These are phyloP conservation scores for Parastagonospora nodorum DNA, from an alignment of 2,329 filamentous ascomycete species.

Conservation along the genomic window DNA sequence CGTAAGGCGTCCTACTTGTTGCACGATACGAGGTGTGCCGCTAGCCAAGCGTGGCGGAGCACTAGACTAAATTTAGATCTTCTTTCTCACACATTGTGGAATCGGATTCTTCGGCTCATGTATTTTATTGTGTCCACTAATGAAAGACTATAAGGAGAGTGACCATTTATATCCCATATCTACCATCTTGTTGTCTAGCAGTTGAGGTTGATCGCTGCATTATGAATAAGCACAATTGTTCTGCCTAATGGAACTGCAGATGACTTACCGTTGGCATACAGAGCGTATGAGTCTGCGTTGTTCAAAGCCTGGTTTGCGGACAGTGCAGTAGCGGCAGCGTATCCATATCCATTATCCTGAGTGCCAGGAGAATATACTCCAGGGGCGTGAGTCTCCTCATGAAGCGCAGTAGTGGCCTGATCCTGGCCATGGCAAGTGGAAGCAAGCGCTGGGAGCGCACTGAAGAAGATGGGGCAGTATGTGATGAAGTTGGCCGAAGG, in stretches of 20 bases:
- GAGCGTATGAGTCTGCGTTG: slow-evolving; percentile 68
- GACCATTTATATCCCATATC: background rate
- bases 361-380: slow-evolving; percentile 60
- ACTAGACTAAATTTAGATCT: background rate
- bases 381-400: slow-evolving; percentile 69
- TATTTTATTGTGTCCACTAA: too few species aligned
- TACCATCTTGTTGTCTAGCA: slow-evolving; percentile 1
- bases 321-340: slow-evolving; percentile 54
- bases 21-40: slow-evolving; percentile 1
- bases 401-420: slow-evolving; percentile 67
- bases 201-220: slow-evolving; percentile 10
- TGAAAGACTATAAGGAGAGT: too few species aligned
- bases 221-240: slow-evolving; percentile 1
- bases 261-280: slow-evolving; percentile 57
- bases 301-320: slow-evolving; percentile 57
- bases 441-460: slow-evolving; percentile 55
- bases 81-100: background rate
- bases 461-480: slow-evolving; percentile 67
- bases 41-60: slow-evolving; percentile 24
- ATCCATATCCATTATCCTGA: slow-evolving; percentile 63
- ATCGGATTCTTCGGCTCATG: too few species aligned
- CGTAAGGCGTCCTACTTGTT: slow-evolving; percentile 13
- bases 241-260: background rate
- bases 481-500: slow-evolving; percentile 61
- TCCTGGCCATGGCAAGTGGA: slow-evolving; percentile 66